Conservation (phyloP, 164 flowering plant species). For the Stephania cephalantha region DNA sequence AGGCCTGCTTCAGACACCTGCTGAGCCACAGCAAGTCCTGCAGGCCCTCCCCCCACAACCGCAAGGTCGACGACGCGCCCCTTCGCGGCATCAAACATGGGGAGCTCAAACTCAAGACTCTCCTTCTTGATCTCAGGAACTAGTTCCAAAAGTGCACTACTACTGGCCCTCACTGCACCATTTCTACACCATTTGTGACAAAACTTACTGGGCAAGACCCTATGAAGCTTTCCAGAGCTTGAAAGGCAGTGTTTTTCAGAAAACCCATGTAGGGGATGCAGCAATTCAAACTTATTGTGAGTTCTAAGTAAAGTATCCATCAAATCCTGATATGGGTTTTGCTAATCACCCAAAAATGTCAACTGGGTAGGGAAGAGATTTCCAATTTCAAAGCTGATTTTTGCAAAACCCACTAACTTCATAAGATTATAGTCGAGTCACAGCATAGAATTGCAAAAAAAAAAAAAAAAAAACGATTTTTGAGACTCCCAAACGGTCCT, state of each 20-base stretch:
- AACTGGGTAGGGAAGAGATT: background rate
- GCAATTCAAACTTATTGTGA: slow-evolving; percentile 54
- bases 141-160: slow-evolving; percentile 70
- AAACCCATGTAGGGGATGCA: slow-evolving; percentile 48
- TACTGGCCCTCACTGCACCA: slow-evolving; percentile 35
- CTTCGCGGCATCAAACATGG: slow-evolving; percentile 67
- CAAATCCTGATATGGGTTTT: slow-evolving; percentile 13
- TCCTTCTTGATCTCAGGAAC: slow-evolving; percentile 84
- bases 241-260: slow-evolving; percentile 34
- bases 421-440: background rate
- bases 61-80: slow-evolving; percentile 64
- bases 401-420: background rate
- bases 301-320: slow-evolving; percentile 79
- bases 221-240: slow-evolving; percentile 34
- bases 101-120: slow-evolving; percentile 79
- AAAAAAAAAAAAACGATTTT: background rate
- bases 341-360: background rate
- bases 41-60: slow-evolving; percentile 93
- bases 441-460: background rate
- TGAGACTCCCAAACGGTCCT: background rate
- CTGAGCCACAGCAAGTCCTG: slow-evolving; percentile 93
- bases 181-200: slow-evolving; percentile 24
- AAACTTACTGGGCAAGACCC: slow-evolving; percentile 27
- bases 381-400: background rate
- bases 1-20: slow-evolving; percentile 88